These are phyloP conservation scores for Sphaerulina vaccinii DNA, from an alignment of 2,329 filamentous ascomycete genomes.

Conservation along the genomic window DNA sequence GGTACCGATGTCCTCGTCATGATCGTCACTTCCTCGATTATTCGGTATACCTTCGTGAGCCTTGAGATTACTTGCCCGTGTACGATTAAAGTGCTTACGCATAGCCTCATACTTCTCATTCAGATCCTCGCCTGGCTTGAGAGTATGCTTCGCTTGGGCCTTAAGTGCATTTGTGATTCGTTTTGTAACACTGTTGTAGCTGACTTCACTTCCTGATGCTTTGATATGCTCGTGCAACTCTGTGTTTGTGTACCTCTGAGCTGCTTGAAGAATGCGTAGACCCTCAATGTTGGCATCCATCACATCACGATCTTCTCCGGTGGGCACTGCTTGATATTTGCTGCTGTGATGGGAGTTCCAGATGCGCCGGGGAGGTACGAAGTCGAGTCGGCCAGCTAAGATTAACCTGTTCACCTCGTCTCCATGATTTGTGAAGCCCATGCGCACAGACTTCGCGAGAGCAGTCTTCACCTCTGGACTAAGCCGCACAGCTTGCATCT, in stretches of 20 bases:
- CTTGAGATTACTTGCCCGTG: neutral
- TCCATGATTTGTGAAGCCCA: neutral
- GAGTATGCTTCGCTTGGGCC: neutral
- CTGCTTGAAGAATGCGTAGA: neutral
- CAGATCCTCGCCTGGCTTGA: neutral
- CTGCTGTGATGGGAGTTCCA: neutral
- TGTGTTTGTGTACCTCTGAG: conserved; percentile 1
- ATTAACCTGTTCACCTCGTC: neutral
- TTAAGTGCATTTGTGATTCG: conserved; percentile 8
- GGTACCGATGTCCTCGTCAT: neutral
- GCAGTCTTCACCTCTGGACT: neutral
- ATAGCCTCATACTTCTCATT: neutral
- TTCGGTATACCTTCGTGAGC: neutral
- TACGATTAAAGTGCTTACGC: neutral
- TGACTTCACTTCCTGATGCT: neutral
- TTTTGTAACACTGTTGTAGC: conserved; percentile 2
- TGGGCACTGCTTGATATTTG: neutral
- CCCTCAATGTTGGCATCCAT: neutral
- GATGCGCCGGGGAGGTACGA: neutral
- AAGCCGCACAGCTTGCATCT: neutral
- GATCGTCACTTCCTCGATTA: neutral
- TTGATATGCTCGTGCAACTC: neutral
- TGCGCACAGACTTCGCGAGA: neutral
- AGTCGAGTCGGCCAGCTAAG: neutral
- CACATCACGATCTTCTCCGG: neutral